Base-by-base conservation (phyloP, 202 grass and related monocot genomes). In the Cymbopogon flexuosus region DNA sequence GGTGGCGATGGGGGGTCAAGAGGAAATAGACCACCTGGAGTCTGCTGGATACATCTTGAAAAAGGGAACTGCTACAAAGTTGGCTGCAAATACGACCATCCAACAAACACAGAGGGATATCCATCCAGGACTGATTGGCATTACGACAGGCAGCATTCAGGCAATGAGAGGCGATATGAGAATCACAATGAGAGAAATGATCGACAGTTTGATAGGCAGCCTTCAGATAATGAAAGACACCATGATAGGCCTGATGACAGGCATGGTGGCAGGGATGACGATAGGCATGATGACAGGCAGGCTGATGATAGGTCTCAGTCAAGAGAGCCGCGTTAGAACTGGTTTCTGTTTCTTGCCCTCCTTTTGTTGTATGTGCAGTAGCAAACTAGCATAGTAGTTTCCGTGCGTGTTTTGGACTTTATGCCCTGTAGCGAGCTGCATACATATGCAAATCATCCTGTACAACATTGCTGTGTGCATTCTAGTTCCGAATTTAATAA, bases 321-420 rank as follows among this genome's bases (percentile, higher is more conserved):
- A 75, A 65, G 84, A 79, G 84, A 86, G 62, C 47, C 74, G 42
- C 69, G 39, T 39, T 86, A 90, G 69, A 42, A 70, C 56, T 33
- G 8, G 33, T 72, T 58, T 30, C 43, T 9, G 68, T 70, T 79
- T 73, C 43, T 61, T 79, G 22, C 24, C 31, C 75, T 47, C 34
- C 1, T 78, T 88, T 76, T 85, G 85, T 91, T 91, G 89, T 91
- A 83, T 83, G 80, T 86, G 73, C 83, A 79, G 72, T 79, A 83
- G 73, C 61, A 4, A 39, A 79, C 64, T 73, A 63, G 79, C 30
- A 21, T 68, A 41, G 67, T 62, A 79, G 61, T 65, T 67, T 59
- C 58, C 46, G 65, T 86, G 84, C 69, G 40, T 79, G 62, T 31
- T 81, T 87, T 27, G 60, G 79, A 75, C 78, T 70, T 52, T 45